Conservation (phyloP, 352 stramenopile species). For the Phytophthora melonis region DNA sequence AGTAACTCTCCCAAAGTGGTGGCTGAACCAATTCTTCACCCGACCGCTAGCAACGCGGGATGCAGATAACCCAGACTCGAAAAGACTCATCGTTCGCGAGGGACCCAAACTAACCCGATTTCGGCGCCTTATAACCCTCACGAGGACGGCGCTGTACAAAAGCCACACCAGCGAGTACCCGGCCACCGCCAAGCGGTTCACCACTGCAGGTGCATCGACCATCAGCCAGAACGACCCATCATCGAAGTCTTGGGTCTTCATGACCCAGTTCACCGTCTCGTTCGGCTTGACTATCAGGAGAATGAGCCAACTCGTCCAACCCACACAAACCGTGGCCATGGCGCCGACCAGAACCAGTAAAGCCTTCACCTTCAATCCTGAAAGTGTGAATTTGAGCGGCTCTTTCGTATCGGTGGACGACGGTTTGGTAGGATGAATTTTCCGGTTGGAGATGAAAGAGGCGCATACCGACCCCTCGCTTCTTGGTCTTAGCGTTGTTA, state of each 20-base stretch:
- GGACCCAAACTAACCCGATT: background rate
- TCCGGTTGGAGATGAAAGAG: background rate
- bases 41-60: background rate
- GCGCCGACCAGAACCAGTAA: background rate
- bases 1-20: background rate
- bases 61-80: background rate
- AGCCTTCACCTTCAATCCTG: background rate
- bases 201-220: background rate
- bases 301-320: conserved; percentile 19
- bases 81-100: background rate
- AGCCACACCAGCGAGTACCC: conserved; percentile 6
- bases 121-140: background rate
- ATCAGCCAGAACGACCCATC: conserved; percentile 40
- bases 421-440: background rate
- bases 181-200: background rate
- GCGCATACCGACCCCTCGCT: background rate
- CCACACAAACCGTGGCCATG: background rate
- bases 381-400: background rate
- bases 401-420: background rate
- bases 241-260: conserved; percentile 36
- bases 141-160: background rate
- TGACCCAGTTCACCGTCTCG: conserved; percentile 32
- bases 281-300: conserved; percentile 23
- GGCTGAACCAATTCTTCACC: background rate
- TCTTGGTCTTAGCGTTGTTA: background rate